Percentiles rank a stretch among this genome's conserved stretches.
Conservation (phyloP, 352 stramenopile genomes). For the Pythium dissotocum region DNA sequence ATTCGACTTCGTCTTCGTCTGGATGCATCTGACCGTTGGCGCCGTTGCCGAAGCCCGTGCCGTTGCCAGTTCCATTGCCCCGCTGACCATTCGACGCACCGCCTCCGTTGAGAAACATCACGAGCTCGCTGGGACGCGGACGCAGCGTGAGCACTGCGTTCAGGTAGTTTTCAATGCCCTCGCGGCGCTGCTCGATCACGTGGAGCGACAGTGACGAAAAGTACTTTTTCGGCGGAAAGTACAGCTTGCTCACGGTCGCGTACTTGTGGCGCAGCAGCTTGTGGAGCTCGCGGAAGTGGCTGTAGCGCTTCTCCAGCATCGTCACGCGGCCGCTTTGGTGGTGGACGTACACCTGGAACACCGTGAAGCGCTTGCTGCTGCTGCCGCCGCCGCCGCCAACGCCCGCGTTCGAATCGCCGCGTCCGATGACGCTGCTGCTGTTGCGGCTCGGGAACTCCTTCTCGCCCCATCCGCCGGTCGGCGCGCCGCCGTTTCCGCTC, state of each 20-base stretch:
- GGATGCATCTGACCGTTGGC: constrained; percentile 9
- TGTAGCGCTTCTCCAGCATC: constrained; percentile 78
- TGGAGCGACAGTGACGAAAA: constrained; percentile 87
- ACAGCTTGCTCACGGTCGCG: constrained; percentile 74
- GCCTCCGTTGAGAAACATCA: constrained; percentile 61
- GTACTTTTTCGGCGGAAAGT: constrained; percentile 87
- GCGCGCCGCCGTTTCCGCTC: constrained; percentile 11
- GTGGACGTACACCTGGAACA: constrained; percentile 79
- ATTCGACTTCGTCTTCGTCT: constrained; percentile 66
- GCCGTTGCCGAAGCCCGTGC: constrained; percentile 11
- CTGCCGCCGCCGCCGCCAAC: background rate
- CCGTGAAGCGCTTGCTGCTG: constrained; percentile 65
- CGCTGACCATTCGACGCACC: constrained; percentile 19
- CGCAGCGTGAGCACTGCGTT: constrained; percentile 75
- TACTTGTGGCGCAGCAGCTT: constrained; percentile 80
- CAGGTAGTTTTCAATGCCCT: constrained; percentile 83
- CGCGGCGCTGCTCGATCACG: constrained; percentile 83
- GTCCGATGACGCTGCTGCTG: constrained; percentile 43
- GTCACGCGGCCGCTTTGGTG: constrained; percentile 66
- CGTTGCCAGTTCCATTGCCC: background rate
- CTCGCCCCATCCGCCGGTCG: constrained; percentile 21
- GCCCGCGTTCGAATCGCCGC: constrained; percentile 2
- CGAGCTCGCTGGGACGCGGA: constrained; percentile 64
- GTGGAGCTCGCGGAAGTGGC: constrained; percentile 83
- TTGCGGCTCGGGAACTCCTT: constrained; percentile 53